Percentiles rank a stretch among this genome's conserved stretches.
Evolutionary conservation across 2,329 filamentous ascomycete species (phyloP).

Genomic region (Fusarium domesticum): DNA sequence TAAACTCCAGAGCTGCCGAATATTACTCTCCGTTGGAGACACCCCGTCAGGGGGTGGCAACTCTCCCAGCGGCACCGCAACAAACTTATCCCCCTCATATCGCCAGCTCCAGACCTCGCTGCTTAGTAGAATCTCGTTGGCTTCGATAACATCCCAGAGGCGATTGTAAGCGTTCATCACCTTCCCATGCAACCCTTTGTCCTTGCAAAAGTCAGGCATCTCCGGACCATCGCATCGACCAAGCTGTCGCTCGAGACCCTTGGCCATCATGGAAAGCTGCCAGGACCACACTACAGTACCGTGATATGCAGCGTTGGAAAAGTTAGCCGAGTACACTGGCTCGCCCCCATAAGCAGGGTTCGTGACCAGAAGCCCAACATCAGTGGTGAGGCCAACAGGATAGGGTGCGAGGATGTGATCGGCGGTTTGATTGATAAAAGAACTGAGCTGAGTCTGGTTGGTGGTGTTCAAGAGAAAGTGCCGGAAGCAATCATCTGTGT

Average conservation of each 20-base stretch:
- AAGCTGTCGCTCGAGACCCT: slow-evolving; percentile 56
- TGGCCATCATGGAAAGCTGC: slow-evolving; percentile 63
- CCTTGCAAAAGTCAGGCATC: slow-evolving; percentile 48
- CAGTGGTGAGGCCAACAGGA: slow-evolving; percentile 55
- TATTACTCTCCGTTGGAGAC: slow-evolving; percentile 18
- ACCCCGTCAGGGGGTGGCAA: slow-evolving; percentile 14
- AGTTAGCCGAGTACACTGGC: slow-evolving; percentile 47
- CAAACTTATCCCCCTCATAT: slow-evolving; percentile 36
- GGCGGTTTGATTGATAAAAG: slow-evolving; percentile 55
- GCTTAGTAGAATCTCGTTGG: slow-evolving; percentile 49
- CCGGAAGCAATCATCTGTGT: slow-evolving; percentile 63
- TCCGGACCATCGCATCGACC: slow-evolving; percentile 41
- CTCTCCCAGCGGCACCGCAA: slow-evolving; percentile 17
- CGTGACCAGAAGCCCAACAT: slow-evolving; percentile 56
- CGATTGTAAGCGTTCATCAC: slow-evolving; percentile 53
- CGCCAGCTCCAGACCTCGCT: slow-evolving; percentile 63
- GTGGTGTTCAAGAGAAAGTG: slow-evolving; percentile 61
- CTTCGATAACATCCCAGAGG: slow-evolving; percentile 60
- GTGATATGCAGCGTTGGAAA: slow-evolving; percentile 56
- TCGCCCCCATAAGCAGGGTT: slow-evolving; percentile 57
- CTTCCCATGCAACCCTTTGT: slow-evolving; percentile 42
- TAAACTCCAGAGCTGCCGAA: slow-evolving; percentile 21
- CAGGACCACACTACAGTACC: slow-evolving; percentile 65
- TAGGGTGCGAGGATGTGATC: slow-evolving; percentile 56
- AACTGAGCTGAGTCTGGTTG: slow-evolving; percentile 53